phyloP scores from a whole-genome alignment of 768 basidiomycete species.

The Leccinum pellstonianum region DNA sequence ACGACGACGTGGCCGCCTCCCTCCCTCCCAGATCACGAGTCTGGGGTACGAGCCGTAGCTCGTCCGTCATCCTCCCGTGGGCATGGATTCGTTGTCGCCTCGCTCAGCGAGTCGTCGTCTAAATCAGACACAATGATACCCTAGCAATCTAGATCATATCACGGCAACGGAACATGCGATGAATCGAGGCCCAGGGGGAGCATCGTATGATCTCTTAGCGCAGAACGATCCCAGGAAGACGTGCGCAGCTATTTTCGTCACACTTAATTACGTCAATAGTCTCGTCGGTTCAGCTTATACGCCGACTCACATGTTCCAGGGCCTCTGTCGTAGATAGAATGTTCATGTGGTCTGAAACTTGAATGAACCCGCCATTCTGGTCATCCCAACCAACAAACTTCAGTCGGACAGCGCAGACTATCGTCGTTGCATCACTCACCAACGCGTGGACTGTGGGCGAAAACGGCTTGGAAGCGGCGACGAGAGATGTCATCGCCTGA shows the following conservation, averaged over 20 bases:
- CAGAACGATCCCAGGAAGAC: constrained; percentile 48
- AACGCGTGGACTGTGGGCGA: constrained; percentile 70
- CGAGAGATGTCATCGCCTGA: constrained; percentile 53
- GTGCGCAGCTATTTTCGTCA: constrained; percentile 47
- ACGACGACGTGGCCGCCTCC: too few relatives aligned
- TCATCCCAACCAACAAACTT: not conserved
- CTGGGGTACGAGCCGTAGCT: too few relatives aligned
- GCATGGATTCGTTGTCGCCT: too few relatives aligned
- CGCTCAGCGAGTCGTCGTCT: too few relatives aligned
- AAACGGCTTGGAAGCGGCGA: constrained; percentile 60
- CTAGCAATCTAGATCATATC: not conserved
- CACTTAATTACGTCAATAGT: constrained; percentile 2
- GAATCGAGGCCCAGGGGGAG: constrained; percentile 55
- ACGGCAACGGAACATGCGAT: constrained; percentile 20
- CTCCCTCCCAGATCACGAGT: too few relatives aligned
- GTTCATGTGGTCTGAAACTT: constrained; percentile 85
- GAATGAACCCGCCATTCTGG: constrained; percentile 52
- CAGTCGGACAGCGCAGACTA: not conserved
- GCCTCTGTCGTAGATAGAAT: constrained; percentile 59
- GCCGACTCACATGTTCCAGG: constrained; percentile 50
- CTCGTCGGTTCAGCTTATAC: not conserved
- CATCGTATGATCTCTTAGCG: constrained; percentile 50
- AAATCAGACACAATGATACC: not conserved
- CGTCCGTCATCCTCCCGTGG: too few relatives aligned
- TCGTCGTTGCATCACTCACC: constrained; percentile 39